Evolutionary conservation across 306 rosid genomes (phyloP), one percentile per base, ranked within the genome.

Genomic region (Fragaria ananassa): DNA sequence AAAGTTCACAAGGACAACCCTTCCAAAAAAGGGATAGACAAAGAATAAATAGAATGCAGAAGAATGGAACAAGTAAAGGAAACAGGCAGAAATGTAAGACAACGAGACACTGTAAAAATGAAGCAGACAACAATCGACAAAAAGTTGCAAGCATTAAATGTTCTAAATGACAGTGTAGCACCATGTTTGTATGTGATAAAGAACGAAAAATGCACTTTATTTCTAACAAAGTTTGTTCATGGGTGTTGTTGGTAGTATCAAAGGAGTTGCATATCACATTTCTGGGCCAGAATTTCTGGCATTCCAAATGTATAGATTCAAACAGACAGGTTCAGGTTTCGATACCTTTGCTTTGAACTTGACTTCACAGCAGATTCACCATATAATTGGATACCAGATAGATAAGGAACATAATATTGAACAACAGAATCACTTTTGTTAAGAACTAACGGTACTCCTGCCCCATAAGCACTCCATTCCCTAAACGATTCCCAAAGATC

Each of bases 391-490:
- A 94, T 94, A 70, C 87, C 98, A 8, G 97, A 94, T 79, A 94
- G 80, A 83, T 87, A 94, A 19, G 98, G 98, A 81, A 94, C 98
- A 80, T 91, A 91, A 58, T 94, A 91, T 68, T 94, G 98, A 10
- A 91, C 74, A 61, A 91, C 96, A 76, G 97, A 89, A 54, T 89
- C 89, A 74, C 85, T 76, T 80, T 86, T 86, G 78, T 86, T 86
- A 65, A 91, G 97, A 57, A 91, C 49, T 79, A 90, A 82, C 62
- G 96, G 98, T 6, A 94, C 97, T 81, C 96, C 98, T n/a, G 89
- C 93, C 62, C 97, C 98, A 74, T 94, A 94, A 13, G 85, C 94
- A 81, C 97, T 94, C 97, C 96, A 89, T 83, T 94, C 98, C 89
- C 83, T 86, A 61, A 91, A 90, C 12, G 98, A 87, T 74, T 94